Percentiles rank a stretch among this genome's conserved stretches.
phyloP scores from a whole-genome alignment of 768 basidiomycete genomes.

The Mycena venus region DNA sequence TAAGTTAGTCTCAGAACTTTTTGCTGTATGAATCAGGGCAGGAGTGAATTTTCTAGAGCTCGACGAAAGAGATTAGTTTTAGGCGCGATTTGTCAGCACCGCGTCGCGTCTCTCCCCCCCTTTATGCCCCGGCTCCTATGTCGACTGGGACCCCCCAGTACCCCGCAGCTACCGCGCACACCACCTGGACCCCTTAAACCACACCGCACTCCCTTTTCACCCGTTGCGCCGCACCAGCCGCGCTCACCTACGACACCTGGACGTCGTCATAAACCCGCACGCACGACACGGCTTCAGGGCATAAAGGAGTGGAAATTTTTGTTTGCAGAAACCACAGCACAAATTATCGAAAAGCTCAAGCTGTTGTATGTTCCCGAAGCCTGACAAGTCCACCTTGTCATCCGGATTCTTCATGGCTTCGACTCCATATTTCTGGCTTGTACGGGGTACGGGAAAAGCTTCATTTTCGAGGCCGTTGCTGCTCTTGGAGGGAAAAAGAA shows the following conservation, averaged over 20 bases:
- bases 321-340: neutral
- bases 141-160: neutral
- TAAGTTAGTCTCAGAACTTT: neutral
- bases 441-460: constrained; percentile 43
- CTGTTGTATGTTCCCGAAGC: constrained; percentile 26
- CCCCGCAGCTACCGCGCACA: neutral
- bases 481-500: constrained; percentile 30
- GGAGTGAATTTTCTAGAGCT: neutral
- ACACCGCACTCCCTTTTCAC: neutral
- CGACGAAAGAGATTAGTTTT: neutral
- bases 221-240: neutral
- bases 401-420: constrained; percentile 37
- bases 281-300: constrained; percentile 1
- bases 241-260: neutral
- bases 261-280: neutral
- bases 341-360: constrained; percentile 3
- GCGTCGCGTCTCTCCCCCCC: constrained; percentile 5
- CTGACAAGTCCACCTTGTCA: constrained; percentile 26
- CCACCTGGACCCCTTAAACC: neutral
- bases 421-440: constrained; percentile 42
- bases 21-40: neutral
- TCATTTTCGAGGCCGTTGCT: constrained; percentile 44
- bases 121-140: neutral
- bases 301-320: constrained; percentile 1
- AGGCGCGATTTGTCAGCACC: neutral